Evolutionary conservation across 1,139 yeast species (phyloP).

Genomic region (Yamadazyma friedrichii): DNA sequence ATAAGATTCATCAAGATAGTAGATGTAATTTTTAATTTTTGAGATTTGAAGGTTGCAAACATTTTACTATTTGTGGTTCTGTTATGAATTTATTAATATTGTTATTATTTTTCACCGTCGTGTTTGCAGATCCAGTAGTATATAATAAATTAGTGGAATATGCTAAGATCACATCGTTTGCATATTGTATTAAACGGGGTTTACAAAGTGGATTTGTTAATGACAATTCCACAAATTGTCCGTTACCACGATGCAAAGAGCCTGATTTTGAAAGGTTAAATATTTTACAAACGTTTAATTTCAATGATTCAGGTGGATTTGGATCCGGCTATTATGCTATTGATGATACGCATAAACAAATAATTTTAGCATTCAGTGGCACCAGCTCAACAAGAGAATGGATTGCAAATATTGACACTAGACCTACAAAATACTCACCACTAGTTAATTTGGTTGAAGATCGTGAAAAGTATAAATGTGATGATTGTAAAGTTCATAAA

Average conservation of each 20-base stretch:
- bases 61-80: too few relatives aligned
- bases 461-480: slow-evolving; percentile 26
- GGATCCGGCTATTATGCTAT: slow-evolving; percentile 54
- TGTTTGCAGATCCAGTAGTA: not conserved
- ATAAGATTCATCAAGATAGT: slow-evolving; percentile 42
- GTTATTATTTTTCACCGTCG: not conserved
- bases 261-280: slow-evolving; percentile 23
- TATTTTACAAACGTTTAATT: slow-evolving; percentile 34
- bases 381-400: slow-evolving; percentile 58
- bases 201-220: slow-evolving; percentile 25
- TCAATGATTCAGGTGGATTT: slow-evolving; percentile 42
- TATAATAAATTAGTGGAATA: slow-evolving; percentile 29
- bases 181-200: slow-evolving; percentile 39
- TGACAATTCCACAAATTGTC: slow-evolving; percentile 21
- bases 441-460: slow-evolving; percentile 20
- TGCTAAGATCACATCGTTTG: slow-evolving; percentile 36
- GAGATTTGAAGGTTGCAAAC: not conserved
- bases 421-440: slow-evolving; percentile 41
- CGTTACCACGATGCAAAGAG: slow-evolving; percentile 20
- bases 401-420: slow-evolving; percentile 49
- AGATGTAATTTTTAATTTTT: slow-evolving; percentile 24
- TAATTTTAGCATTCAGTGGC: slow-evolving; percentile 54
- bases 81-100: not conserved
- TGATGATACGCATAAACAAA: slow-evolving; percentile 32
- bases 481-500: slow-evolving; percentile 54